Evolutionary conservation across 2,329 filamentous ascomycete genomes (phyloP).

Genomic region (Exophiala sp.): DNA sequence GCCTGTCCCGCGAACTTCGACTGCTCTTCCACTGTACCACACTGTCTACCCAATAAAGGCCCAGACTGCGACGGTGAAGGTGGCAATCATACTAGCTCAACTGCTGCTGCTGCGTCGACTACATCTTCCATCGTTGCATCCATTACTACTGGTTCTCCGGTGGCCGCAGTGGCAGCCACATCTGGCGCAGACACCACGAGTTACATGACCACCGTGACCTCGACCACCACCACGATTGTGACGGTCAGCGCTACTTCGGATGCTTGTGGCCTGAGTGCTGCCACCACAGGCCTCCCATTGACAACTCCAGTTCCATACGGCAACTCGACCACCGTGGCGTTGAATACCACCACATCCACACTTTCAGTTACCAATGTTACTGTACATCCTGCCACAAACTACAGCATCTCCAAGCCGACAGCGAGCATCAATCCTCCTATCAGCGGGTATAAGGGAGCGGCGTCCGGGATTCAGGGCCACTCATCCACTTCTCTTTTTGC

Average conservation of each 20-base stretch:
- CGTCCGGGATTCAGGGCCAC: constrained; percentile 10
- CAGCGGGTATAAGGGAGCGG: constrained; percentile 17
- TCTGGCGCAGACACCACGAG: background rate
- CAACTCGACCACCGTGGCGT: constrained; percentile 18
- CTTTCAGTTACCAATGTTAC: constrained; percentile 17
- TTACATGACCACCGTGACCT: constrained; percentile 20
- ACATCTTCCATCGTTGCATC: constrained; percentile 1
- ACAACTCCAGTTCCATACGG: constrained; percentile 17
- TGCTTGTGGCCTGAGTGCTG: constrained; percentile 12
- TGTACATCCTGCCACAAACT: background rate
- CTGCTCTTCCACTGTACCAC: constrained; percentile 11
- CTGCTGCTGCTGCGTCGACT: constrained; percentile 2
- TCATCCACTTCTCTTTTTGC: constrained; percentile 16
- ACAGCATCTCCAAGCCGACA: constrained; percentile 13
- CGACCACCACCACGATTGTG: constrained; percentile 19
- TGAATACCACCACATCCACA: constrained; percentile 25
- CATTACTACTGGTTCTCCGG: background rate
- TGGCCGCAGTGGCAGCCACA: background rate
- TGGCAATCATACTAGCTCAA: background rate
- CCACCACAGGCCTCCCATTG: constrained; percentile 18
- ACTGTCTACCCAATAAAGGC: constrained; percentile 7
- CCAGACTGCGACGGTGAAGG: background rate
- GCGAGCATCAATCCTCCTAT: constrained; percentile 18
- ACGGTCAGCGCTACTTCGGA: constrained; percentile 12
- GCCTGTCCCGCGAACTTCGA: constrained; percentile 12